phyloP scores from a whole-genome alignment of 192 early-diverging fungal genomes.

The Phlyctochytrium bullatum region DNA sequence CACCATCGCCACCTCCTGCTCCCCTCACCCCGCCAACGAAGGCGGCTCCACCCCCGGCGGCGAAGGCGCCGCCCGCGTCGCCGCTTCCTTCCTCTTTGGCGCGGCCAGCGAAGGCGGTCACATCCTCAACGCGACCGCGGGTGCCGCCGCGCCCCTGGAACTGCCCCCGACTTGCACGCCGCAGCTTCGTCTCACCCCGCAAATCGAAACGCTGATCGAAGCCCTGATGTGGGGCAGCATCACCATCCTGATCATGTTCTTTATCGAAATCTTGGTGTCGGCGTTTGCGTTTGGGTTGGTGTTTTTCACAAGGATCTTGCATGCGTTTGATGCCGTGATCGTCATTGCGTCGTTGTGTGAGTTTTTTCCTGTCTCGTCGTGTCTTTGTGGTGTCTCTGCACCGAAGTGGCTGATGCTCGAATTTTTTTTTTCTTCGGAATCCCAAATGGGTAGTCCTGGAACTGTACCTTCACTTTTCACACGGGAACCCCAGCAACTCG shows the following conservation, averaged over 20 bases:
- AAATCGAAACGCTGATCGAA: not conserved
- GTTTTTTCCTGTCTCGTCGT: not conserved
- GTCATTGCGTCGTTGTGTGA: not conserved
- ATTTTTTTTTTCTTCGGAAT: no score
- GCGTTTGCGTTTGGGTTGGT: not conserved
- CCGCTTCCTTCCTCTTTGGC: no score
- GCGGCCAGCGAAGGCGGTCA: no score
- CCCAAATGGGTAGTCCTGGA: not conserved
- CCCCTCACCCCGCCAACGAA: no score
- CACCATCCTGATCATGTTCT: not conserved
- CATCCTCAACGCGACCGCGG: not conserved
- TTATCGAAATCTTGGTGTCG: not conserved
- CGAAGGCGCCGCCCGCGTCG: no score
- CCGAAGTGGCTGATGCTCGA: no score
- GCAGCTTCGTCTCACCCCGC: not conserved
- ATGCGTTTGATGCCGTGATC: not conserved
- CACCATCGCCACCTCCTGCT: not conserved
- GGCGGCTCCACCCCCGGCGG: no score
- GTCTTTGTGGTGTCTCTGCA: not conserved
- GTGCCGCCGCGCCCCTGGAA: not conserved
- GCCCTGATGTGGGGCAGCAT: not conserved
- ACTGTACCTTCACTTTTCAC: not conserved
- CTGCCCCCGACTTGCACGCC: not conserved
- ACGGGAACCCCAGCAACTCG: not conserved
- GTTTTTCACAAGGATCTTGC: not conserved